Evolutionary conservation across 495 filamentous ascomycete species (phyloP), one percentile per base, ranked within the genome.

Genomic region (Viridothelium virens): DNA sequence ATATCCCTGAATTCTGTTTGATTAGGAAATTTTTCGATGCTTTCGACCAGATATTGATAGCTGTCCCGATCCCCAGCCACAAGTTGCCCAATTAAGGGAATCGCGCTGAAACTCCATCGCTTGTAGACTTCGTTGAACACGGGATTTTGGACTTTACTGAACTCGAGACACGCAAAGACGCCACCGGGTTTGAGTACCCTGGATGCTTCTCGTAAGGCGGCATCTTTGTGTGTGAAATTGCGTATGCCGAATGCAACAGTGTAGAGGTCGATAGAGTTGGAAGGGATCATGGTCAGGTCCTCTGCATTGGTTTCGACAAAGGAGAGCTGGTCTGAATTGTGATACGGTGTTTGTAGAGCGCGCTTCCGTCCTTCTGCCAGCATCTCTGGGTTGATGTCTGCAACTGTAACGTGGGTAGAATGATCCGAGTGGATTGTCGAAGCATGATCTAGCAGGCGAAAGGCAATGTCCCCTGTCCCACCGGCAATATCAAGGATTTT

Each of bases 1-100:
- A 97, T 94, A 56, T 84, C 84, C 69, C 85, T 79, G 75, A 92
- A 97, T 72, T 91, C 85, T 62, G 83, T 79, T 81, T 98, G 94
- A 62, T 79, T 84, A 2, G 95, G 95, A 74, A 97, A 98, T 48
- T 83, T 79, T 80, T 96, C 92, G 79, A 98, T 97, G 77, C 91
- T 96, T 84, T 98, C 94, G 36, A 97, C 95, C 44, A 98, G 78
- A 79, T 98, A 98, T 84, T 97, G 95, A 76, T 98, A 98, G 73
- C 91, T 96, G 70, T 91, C 92, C 62, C 94, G 82, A 74, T 98
- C 94, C 2, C 89, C 93, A 2, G 94, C 95, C 38, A 98, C 92
- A 69, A 98, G 70, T 79, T 98, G 92, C 18, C 94, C 94, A 74
- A 98, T 96, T 56, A 98, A 71, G 2, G 94, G 94, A 69, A 98